Base-by-base conservation (phyloP, 2,329 filamentous ascomycete genomes). In the Arthrinium phaeospermum region DNA sequence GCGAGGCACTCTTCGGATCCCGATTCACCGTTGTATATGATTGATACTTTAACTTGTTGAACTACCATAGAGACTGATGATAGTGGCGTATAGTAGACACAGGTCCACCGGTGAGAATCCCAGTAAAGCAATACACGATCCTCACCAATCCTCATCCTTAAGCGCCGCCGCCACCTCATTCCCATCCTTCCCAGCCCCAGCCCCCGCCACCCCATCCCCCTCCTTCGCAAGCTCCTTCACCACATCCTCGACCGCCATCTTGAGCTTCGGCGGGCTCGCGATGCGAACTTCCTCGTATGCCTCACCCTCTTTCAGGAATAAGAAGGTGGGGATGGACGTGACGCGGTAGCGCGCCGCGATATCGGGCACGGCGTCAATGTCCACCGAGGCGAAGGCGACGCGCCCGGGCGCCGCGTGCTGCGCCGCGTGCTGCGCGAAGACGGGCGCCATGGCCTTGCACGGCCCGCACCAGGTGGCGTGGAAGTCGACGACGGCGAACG, bases 381-480 rank as follows among this genome's bases (percentile, higher is more conserved):
- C 91, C 81, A 94, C 80, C 86, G 93, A 92, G 87, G 88, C 90
- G 85, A 94, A 94, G 78, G 87, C 86, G 73, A 87, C 88, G 73
- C 82, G 77, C 73, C 86, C 77, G 85, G 87, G 89, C 68, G 80
- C 79, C 69, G 88, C 80, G 69, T 81, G 80, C 71, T 88, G 80
- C 44, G 82, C 79, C 37, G 77, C 87, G 76, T 83, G 88, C 84
- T 89, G 84, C 76, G 87, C 86, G 73, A 93, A 85, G 75, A 87
- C 82, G 72, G 92, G 92, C 69, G 91, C 87, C 80, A 94, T 92
- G 77, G 88, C 85, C 83, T 92, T 93, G 89, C 92, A 94, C 75
- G 92, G 92, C 74, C 91, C 91, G 84, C 92, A 94, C 92, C 92
- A 94, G 76, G 85, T 88, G 73, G 92, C 92, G 81, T 91, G 91